Conservation (phyloP, 768 basidiomycete species). For the Suillus subluteus region DNA sequence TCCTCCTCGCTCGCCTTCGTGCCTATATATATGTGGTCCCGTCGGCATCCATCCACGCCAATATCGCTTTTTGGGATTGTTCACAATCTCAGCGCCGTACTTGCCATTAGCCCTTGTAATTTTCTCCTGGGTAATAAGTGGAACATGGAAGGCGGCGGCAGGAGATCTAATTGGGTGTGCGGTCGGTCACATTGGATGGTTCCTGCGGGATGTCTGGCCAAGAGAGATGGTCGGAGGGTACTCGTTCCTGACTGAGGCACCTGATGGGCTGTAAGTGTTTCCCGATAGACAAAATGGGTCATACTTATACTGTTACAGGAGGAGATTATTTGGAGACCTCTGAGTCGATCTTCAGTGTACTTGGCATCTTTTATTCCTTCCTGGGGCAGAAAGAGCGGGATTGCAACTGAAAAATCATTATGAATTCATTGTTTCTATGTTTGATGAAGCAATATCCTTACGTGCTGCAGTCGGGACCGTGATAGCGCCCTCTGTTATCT, state of each 20-base stretch:
- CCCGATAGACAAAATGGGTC: neutral
- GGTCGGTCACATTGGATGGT: conserved; percentile 87
- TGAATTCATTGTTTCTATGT: neutral
- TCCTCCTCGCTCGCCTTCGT: conserved; percentile 93
- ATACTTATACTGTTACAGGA: conserved; percentile 43
- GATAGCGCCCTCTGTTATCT: neutral
- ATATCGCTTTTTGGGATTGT: conserved; percentile 93
- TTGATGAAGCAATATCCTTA: conserved; percentile 3
- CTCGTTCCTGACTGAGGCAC: conserved; percentile 73
- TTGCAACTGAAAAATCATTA: neutral
- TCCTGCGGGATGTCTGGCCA: conserved; percentile 85
- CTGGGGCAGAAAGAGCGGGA: neutral
- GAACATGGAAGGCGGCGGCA: conserved; percentile 82
- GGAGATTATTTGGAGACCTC: conserved; percentile 66
- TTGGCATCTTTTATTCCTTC: neutral
- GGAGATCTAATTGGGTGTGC: conserved; percentile 84
- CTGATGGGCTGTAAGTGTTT: conserved; percentile 63
- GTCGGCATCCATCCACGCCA: conserved; percentile 92
- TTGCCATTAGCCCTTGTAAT: conserved; percentile 90
- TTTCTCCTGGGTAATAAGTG: conserved; percentile 83
- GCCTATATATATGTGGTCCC: conserved; percentile 96
- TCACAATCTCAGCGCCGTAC: conserved; percentile 95
- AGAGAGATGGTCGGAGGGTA: conserved; percentile 82
- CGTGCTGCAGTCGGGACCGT: conserved; percentile 3
- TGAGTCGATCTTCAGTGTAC: conserved; percentile 16